phyloP scores from a whole-genome alignment of 2,329 filamentous ascomycete genomes.

The Stemphylium beticola region DNA sequence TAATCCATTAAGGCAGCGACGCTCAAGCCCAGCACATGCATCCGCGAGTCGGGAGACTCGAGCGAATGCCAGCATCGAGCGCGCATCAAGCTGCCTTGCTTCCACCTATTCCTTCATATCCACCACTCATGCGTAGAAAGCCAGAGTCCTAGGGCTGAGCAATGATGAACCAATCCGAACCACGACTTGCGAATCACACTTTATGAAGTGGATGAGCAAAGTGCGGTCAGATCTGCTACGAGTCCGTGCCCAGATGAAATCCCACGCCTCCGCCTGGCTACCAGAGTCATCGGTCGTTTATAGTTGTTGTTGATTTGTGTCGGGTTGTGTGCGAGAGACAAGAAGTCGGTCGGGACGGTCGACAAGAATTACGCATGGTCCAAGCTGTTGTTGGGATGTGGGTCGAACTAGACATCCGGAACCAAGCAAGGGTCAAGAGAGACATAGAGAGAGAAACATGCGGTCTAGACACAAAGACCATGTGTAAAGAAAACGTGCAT shows the following conservation, averaged over 20 bases:
- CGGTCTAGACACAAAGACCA: constrained; percentile 20
- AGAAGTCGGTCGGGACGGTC: background rate
- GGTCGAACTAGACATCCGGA: no score
- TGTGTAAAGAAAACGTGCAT: background rate
- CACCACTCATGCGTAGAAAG: constrained; percentile 30
- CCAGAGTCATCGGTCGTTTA: constrained; percentile 33
- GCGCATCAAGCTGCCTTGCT: constrained; percentile 46
- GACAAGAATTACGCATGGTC: constrained; percentile 13
- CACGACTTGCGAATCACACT: constrained; percentile 17
- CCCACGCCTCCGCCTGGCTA: constrained; percentile 47
- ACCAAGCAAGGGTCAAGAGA: no score
- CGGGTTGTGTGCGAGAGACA: constrained; percentile 17
- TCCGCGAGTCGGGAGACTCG: constrained; percentile 35
- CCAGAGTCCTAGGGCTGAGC: constrained; percentile 49
- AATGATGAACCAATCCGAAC: constrained; percentile 46
- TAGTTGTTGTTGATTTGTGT: constrained; percentile 19
- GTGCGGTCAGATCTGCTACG: constrained; percentile 43
- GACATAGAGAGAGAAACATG: constrained; percentile 20
- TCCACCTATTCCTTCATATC: constrained; percentile 20
- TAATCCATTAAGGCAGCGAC: constrained; percentile 41
- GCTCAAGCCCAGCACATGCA: constrained; percentile 37
- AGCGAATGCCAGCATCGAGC: constrained; percentile 25
- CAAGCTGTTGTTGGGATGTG: constrained; percentile 15
- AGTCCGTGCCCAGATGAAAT: constrained; percentile 45
- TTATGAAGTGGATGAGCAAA: constrained; percentile 17